These are phyloP conservation scores for Jaltomata sinuosa DNA, from an alignment of 257 asterid species.

Conservation along the genomic window DNA sequence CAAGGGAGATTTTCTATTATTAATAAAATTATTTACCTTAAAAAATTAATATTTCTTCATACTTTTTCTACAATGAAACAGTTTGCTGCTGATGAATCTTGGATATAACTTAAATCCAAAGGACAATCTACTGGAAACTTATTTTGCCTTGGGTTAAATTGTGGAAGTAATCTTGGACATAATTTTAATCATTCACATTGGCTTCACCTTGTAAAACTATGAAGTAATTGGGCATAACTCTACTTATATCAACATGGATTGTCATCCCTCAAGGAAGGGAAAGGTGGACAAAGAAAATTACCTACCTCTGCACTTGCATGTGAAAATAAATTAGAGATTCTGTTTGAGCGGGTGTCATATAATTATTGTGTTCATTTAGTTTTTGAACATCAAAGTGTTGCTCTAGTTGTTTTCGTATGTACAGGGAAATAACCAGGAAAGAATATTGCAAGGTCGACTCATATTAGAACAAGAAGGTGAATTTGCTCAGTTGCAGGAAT, in stretches of 20 bases:
- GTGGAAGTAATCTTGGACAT: background rate
- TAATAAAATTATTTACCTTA: background rate
- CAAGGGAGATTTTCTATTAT: background rate
- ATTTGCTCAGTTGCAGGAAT: conserved; percentile 26
- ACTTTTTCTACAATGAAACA: background rate
- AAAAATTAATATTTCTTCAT: background rate
- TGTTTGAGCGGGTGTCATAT: background rate
- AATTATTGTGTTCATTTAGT: background rate
- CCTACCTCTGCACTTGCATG: background rate
- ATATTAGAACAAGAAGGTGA: conserved; percentile 33
- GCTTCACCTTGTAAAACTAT: background rate
- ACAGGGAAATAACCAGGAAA: conserved; percentile 45
- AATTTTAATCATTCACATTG: background rate
- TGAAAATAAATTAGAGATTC: background rate
- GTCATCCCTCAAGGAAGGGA: background rate
- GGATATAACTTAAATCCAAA: background rate
- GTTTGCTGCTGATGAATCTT: background rate
- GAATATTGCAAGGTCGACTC: conserved; percentile 26
- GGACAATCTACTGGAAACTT: background rate
- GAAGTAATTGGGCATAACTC: background rate
- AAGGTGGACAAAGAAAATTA: background rate
- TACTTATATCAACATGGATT: background rate
- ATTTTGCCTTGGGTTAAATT: background rate
- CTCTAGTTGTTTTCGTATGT: conserved; percentile 40
- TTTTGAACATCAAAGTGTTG: conserved; percentile 36